Conservation (phyloP, 2,329 filamentous ascomycete species). For the Cladosporium sp. region DNA sequence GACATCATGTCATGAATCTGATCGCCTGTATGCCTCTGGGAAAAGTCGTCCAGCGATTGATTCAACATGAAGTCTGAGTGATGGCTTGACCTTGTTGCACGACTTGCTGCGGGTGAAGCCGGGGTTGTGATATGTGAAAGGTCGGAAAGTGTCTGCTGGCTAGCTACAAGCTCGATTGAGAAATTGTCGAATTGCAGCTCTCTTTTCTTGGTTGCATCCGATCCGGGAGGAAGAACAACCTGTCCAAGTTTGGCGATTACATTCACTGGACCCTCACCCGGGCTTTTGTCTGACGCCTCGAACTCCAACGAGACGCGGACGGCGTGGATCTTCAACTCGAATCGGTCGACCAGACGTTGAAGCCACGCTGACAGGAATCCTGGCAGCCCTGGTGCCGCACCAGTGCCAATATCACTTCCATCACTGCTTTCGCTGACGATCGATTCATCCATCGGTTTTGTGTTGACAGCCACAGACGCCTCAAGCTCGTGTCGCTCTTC, state of each 20-base stretch:
- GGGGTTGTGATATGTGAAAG: constrained; percentile 25
- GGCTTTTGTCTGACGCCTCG: background rate
- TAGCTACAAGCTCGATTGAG: constrained; percentile 31
- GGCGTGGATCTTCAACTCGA: constrained; percentile 65
- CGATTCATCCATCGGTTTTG: constrained; percentile 60
- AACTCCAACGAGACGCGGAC: constrained; percentile 61
- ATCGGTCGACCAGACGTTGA: constrained; percentile 71
- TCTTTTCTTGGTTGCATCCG: constrained; percentile 16
- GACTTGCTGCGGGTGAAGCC: constrained; percentile 18
- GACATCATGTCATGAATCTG: background rate
- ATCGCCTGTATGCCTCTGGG: background rate
- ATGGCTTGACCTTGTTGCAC: constrained; percentile 16
- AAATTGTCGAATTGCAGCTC: constrained; percentile 28
- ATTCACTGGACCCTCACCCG: background rate
- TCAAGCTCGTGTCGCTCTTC: constrained; percentile 68
- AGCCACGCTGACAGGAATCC: constrained; percentile 70
- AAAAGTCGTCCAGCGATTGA: constrained; percentile 8
- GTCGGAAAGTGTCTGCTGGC: constrained; percentile 24
- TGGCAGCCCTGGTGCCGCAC: constrained; percentile 68
- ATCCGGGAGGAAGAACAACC: constrained; percentile 3
- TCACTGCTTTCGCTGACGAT: constrained; percentile 57
- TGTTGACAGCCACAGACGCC: constrained; percentile 62
- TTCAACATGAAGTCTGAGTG: constrained; percentile 10
- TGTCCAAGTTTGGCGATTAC: constrained; percentile 2
- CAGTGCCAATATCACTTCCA: constrained; percentile 65